Percentiles rank a stretch among this genome's conserved stretches.
These are phyloP conservation scores for Entoloma clypeatum DNA, from an alignment of 1,284 basidiomycete genomes.

Conservation along the genomic window DNA sequence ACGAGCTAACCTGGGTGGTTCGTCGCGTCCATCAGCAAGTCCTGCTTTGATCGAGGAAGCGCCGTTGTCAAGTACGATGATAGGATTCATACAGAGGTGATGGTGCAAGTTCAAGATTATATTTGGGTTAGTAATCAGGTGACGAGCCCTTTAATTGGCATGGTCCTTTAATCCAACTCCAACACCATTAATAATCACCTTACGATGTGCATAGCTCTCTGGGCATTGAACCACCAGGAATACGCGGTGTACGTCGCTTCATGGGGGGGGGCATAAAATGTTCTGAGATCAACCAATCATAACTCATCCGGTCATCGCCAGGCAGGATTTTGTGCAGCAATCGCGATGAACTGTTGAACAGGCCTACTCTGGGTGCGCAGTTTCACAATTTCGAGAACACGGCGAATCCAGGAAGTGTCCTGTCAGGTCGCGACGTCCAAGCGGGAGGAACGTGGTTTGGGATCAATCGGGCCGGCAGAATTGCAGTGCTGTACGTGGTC, in stretches of 20 bases:
- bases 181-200: constrained; percentile 7
- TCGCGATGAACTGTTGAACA: constrained; percentile 67
- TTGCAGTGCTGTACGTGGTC: constrained; percentile 73
- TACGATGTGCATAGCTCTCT: constrained; percentile 73
- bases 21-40: constrained; percentile 35
- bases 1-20: constrained; percentile 26
- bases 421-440: constrained; percentile 68
- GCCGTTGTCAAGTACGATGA: constrained; percentile 83
- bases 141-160: not conserved
- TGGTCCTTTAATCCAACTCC: not conserved
- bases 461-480: constrained; percentile 54
- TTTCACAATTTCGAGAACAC: constrained; percentile 53
- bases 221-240: constrained; percentile 67
- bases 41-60: constrained; percentile 79
- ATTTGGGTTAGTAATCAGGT: not conserved
- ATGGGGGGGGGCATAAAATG: constrained; percentile 10
- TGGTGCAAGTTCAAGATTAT: not conserved
- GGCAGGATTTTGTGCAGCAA: constrained; percentile 69
- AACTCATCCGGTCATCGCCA: constrained; percentile 5
- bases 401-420: constrained; percentile 33
- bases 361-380: constrained; percentile 61
- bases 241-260: constrained; percentile 72
- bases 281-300: constrained; percentile 8
- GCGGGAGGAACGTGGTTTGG: constrained; percentile 82
- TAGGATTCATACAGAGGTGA: constrained; percentile 27